Evolutionary conservation across 2,329 filamentous ascomycete genomes (phyloP), one percentile per base, ranked within the genome.

Genomic region (Trichoderma citrinoviride): DNA sequence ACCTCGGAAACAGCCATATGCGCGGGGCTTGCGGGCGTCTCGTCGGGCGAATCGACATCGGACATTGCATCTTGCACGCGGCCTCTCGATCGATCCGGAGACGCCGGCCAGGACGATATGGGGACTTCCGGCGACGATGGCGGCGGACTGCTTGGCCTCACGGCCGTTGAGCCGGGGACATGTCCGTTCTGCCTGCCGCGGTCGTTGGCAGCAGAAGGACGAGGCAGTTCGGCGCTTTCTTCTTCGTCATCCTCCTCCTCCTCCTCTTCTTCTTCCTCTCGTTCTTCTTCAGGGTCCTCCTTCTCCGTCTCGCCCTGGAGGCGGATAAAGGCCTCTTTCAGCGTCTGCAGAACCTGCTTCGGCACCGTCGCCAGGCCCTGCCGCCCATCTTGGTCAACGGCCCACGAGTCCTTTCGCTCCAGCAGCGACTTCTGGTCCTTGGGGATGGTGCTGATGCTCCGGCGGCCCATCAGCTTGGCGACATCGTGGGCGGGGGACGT

Each of bases 391-490:
- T 72, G 55, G 43, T 71, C 68, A 3, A 72, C 67, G 3, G 73
- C 73, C 80, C 80, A 82, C 1, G 79, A 73, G 58, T 75, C 71
- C 3, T 71, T 56, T 0, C 68, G 64, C 2, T 77, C 73, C 1
- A 82, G 70, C 2, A 82, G 69, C 4, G 61, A 60, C 27, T 72
- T 72, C 67, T 83, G 81, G 46, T 80, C 75, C 17, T 71, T 73
- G 0, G 79, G 77, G 7, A 82, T 73, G 25, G 63, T 73, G 19
- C 74, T 65, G 21, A 75, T 67, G 14, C 67, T 73, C 7, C 71
- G 72, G 12, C 71, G 73, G 50, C 68, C 50, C 47, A 77, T 67
- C 41, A 74, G 66, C 40, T 70, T 67, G 41, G 63, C 43, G 27
- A 75, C 44, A 52, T 70, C 69, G 60, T 69, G 70, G 43, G 54